Conservation (phyloP, 768 basidiomycete genomes). For the Amanita rimosa region DNA sequence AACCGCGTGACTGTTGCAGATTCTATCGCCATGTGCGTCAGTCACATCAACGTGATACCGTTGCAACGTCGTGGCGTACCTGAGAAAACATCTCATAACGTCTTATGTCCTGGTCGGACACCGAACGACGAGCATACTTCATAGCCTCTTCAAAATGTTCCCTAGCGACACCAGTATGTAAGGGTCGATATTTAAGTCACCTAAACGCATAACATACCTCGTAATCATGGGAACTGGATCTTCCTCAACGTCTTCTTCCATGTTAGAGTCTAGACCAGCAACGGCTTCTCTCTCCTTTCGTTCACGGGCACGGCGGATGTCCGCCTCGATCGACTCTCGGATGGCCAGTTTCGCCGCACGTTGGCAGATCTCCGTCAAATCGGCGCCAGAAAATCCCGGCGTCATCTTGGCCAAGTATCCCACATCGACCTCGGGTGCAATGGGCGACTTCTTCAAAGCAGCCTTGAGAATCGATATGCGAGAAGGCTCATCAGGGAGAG, state of each 20-base stretch:
- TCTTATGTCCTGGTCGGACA: constrained; percentile 92
- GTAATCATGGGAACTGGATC: constrained; percentile 90
- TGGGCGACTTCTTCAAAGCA: constrained; percentile 83
- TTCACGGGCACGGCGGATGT: constrained; percentile 72
- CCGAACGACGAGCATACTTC: constrained; percentile 94
- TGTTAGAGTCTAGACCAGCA: constrained; percentile 52
- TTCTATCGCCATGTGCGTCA: constrained; percentile 34
- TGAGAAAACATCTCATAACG: constrained; percentile 98
- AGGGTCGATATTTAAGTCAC: constrained; percentile 3
- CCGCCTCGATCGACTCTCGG: constrained; percentile 87
- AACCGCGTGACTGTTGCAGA: constrained; percentile 82
- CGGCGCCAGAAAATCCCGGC: constrained; percentile 98
- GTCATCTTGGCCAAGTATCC: constrained; percentile 82
- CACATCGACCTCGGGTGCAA: constrained; percentile 76
- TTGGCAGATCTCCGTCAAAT: constrained; percentile 99
- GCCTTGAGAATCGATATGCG: constrained; percentile 89
- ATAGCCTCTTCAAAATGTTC: constrained; percentile 99
- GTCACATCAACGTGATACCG: background rate
- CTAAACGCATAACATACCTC: constrained; percentile 27
- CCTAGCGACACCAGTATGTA: constrained; percentile 19
- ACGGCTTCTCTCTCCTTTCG: constrained; percentile 74
- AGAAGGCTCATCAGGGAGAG: constrained; percentile 89
- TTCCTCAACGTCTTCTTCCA: constrained; percentile 62
- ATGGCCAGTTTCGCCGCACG: constrained; percentile 96
- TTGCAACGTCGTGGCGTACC: constrained; percentile 33